Evolutionary conservation across 2,329 filamentous ascomycete species (phyloP), one percentile per base, ranked within the genome.

Genomic region (Blumeriella jaapii): DNA sequence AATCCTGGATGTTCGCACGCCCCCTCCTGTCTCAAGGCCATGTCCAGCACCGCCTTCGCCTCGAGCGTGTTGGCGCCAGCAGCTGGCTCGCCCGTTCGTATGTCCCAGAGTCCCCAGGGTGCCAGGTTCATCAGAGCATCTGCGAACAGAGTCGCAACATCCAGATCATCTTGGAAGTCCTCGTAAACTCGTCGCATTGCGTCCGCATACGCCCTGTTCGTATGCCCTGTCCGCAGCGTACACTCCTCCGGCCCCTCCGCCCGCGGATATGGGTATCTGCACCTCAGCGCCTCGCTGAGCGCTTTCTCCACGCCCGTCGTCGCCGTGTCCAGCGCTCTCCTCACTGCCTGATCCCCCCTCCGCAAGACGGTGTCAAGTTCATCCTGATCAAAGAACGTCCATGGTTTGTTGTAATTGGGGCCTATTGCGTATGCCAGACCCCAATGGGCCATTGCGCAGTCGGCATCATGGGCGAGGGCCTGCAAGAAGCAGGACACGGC

Each of bases 351-450:
- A 36, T 66, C 61, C 4, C 69, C 69, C 18, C 61, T 59, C 25
- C 59, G 51, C 5, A 79, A 59, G 0, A 65, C 69, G 0, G 50
- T 55, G 8, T 62, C 55, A 4, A 78, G 60, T 44, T 86, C 81
- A 0, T 63, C 57, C 1, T 65, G 57, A 35, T 80, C 78, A 45
- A 86, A 84, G 15, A 73, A 65, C 17, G 73, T 68, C 82, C 82
- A 86, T 0, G 81, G 75, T 50, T 86, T 84, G 60, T 87, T 83
- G 55, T 76, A 77, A 51, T 89, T 86, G 3, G 82, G 82, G 0
- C 82, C 82, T 0, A 82, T 59, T 1, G 76, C 64, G 52, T 81
- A 86, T 0, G 82, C 75, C 4, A 81, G 58, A 0, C 78, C 78
- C 78, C 78, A 83, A 48, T 78, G 69, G 3, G 73, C 76, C 62